Conservation (phyloP, 2,329 filamentous ascomycete species). For the Aspergillus brunneoviolaceus region DNA sequence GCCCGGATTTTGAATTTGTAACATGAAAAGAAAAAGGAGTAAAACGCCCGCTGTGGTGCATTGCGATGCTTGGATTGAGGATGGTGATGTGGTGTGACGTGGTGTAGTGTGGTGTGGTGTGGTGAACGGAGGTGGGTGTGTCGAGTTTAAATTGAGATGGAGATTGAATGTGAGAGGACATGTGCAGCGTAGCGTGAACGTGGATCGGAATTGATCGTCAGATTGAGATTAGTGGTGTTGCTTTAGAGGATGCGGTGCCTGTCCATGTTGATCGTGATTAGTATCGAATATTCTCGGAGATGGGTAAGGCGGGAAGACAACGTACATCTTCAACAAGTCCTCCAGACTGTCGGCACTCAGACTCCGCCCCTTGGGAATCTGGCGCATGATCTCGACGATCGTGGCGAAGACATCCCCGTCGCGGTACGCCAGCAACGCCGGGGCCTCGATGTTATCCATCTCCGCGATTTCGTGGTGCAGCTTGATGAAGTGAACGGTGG, state of each 20-base stretch:
- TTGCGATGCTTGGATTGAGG: neutral
- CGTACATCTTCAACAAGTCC: constrained; percentile 56
- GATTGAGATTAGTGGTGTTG: neutral
- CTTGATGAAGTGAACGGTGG: constrained; percentile 80
- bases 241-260: constrained; percentile 13
- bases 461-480: constrained; percentile 90
- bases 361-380: constrained; percentile 66
- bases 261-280: neutral
- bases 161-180: neutral
- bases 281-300: neutral
- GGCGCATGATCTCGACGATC: constrained; percentile 79
- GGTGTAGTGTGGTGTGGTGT: no score
- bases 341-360: constrained; percentile 57
- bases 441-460: constrained; percentile 85
- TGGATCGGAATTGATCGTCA: neutral
- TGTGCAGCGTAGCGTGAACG: neutral
- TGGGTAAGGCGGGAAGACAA: constrained; percentile 15
- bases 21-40: neutral
- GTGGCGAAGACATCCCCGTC: constrained; percentile 89
- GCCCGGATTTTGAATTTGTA: neutral
- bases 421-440: constrained; percentile 84
- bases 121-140: neutral
- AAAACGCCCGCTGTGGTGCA: neutral
- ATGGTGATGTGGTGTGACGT: no score
- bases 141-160: neutral